These are phyloP conservation scores for Cordyceps javanica DNA, from an alignment of 2,329 filamentous ascomycete genomes.

Conservation along the genomic window DNA sequence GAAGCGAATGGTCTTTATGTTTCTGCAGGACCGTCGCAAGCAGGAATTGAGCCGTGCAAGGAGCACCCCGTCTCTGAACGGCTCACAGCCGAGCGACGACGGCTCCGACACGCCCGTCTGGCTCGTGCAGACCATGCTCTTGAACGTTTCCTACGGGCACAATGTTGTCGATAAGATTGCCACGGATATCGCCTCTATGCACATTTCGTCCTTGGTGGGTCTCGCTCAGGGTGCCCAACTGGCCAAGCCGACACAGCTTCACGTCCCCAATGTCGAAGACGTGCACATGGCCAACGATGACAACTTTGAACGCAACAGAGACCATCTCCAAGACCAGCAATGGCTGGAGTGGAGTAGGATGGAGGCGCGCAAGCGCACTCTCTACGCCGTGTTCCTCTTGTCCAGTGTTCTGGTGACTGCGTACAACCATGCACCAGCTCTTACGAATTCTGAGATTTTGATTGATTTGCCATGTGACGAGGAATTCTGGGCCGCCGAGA, in stretches of 20 bases:
- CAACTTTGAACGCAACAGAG: slow-evolving; percentile 41
- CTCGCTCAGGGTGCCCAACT: slow-evolving; percentile 85
- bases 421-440: slow-evolving; percentile 84
- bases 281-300: slow-evolving; percentile 51
- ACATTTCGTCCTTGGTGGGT: slow-evolving; percentile 85
- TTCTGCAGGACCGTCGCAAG: slow-evolving; percentile 85
- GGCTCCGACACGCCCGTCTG: slow-evolving; percentile 77
- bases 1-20: slow-evolving; percentile 91
- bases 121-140: slow-evolving; percentile 93
- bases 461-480: slow-evolving; percentile 91
- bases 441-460: slow-evolving; percentile 90
- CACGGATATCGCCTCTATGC: slow-evolving; percentile 86
- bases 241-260: slow-evolving; percentile 39
- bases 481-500: slow-evolving; percentile 80
- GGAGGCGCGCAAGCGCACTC: slow-evolving; percentile 88
- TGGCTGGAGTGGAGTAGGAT: slow-evolving; percentile 85
- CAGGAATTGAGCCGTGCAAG: slow-evolving; percentile 64
- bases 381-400: slow-evolving; percentile 85
- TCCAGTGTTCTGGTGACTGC: slow-evolving; percentile 87
- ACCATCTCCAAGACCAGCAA: slow-evolving; percentile 53
- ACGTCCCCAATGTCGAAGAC: slow-evolving; percentile 44
- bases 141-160: slow-evolving; percentile 93
- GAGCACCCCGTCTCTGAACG: slow-evolving; percentile 39
- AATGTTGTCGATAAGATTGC: slow-evolving; percentile 89
- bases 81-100: slow-evolving; percentile 49